These are phyloP conservation scores for Rhododendron mucronatum DNA, from an alignment of 148 eudicot species.

Conservation along the genomic window DNA sequence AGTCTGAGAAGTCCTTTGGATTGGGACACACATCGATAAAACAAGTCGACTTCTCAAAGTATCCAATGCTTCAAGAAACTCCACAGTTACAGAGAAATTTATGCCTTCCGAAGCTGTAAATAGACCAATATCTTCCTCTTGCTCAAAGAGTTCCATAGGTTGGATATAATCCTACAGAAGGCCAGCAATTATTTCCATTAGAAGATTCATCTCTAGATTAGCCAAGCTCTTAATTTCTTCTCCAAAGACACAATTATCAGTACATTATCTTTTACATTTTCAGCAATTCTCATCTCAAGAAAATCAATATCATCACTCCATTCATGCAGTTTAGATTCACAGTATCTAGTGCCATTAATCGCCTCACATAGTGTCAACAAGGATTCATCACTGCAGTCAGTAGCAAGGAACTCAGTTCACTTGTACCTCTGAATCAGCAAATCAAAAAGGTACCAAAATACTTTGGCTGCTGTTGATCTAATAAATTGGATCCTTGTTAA, in stretches of 20 bases:
- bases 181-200: slow-evolving; percentile 37
- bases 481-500: slow-evolving; percentile 32
- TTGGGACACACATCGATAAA: slow-evolving; percentile 31
- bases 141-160: slow-evolving; percentile 17
- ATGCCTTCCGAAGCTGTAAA: background rate
- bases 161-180: slow-evolving; percentile 37
- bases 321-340: slow-evolving; percentile 39
- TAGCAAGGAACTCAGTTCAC: slow-evolving; percentile 16
- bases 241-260: slow-evolving; percentile 20
- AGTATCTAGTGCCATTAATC: slow-evolving; percentile 42
- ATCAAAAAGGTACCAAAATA: slow-evolving; percentile 37
- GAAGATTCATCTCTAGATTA: slow-evolving; percentile 42
- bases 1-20: slow-evolving; percentile 37
- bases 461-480: slow-evolving; percentile 27
- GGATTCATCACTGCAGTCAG: slow-evolving; percentile 21
- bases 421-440: slow-evolving; percentile 26
- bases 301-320: slow-evolving; percentile 47
- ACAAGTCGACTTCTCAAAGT: slow-evolving; percentile 31
- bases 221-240: slow-evolving; percentile 41
- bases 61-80: slow-evolving; percentile 41
- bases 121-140: slow-evolving; percentile 1
- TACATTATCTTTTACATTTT: slow-evolving; percentile 15
- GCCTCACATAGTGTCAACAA: slow-evolving; percentile 26
- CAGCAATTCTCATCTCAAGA: slow-evolving; percentile 42
- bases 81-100: slow-evolving; percentile 24